phyloP scores from a whole-genome alignment of 2,329 filamentous ascomycete species.

The Ascochyta fabae region DNA sequence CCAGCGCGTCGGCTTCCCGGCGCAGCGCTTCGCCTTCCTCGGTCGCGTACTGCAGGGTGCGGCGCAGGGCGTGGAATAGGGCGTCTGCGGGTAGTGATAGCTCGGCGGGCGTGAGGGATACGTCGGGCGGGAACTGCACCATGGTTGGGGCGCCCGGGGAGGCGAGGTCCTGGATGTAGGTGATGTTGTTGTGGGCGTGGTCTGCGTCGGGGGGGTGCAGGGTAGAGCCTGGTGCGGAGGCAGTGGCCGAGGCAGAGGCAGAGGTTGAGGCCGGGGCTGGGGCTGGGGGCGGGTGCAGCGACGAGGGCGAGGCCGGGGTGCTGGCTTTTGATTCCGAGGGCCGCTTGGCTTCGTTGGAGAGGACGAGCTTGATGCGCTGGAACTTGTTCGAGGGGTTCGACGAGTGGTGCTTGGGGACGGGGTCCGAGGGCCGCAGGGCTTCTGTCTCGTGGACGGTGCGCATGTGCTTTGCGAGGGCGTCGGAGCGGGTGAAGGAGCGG shows the following conservation, averaged over 20 bases:
- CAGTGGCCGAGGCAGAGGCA: background rate
- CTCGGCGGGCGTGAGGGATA: constrained; percentile 70
- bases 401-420: constrained; percentile 70
- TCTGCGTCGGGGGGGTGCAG: constrained; percentile 37
- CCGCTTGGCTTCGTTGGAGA: constrained; percentile 46
- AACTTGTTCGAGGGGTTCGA: constrained; percentile 55
- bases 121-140: constrained; percentile 61
- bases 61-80: constrained; percentile 67
- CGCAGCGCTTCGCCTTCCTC: constrained; percentile 69
- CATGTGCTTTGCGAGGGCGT: constrained; percentile 97
- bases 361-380: constrained; percentile 54
- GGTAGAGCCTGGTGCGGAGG: constrained; percentile 23
- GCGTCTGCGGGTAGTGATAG: constrained; percentile 69
- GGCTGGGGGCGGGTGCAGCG: constrained; percentile 23
- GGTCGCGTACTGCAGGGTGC: constrained; percentile 75
- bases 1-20: constrained; percentile 69
- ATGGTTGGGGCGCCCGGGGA: constrained; percentile 63
- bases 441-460: constrained; percentile 98
- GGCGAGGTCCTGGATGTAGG: constrained; percentile 65
- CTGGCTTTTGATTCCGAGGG: constrained; percentile 40
- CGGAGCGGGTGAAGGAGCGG: constrained; percentile 92
- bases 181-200: constrained; percentile 63
- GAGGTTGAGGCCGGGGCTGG: constrained; percentile 10
- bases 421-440: constrained; percentile 77
- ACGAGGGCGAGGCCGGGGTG: constrained; percentile 45